Base-by-base conservation (phyloP, 2,329 filamentous ascomycete species). In the Neonectria coccinea region DNA sequence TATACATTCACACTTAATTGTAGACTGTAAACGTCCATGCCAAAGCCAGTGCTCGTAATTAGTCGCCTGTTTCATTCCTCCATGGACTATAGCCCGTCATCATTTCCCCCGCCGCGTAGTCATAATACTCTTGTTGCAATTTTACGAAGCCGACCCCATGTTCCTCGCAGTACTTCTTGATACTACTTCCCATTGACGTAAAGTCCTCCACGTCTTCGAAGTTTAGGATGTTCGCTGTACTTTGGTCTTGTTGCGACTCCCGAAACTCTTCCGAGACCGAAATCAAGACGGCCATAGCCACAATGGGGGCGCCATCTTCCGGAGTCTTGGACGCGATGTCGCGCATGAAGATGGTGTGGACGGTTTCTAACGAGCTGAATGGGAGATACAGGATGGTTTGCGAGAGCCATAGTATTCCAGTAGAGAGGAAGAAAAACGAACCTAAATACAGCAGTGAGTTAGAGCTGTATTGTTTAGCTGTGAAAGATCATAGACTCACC, bases 401-500 rank as follows among this genome's bases (percentile, higher is more conserved):
- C 18, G 50, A 55, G 3, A 54, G 27, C 65, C 57, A 67, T 0
- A 65, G 29, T n/a, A 62, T 65, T 2, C 59, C 63, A 3, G 33
- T 53, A 1, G 63, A 22, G 8, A 62, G 59, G 27, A 65, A 63
- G 12, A 47, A 51, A 7, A 65, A 36, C 9, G 51, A 47, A 8
- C 53, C 59, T 58, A 12, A 8, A 14, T 27, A 7, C 14, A 14
- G 14, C 4, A 8, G 41, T 4, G 5, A 18, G 39, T 18, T 8
- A 41, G 14, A 41, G 18, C 6, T 16, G 16, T 36, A 10, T 10
- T 41, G 39, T 6, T 41, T 18, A 41, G n/a, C 6, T 18, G 16
- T 4, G 39, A 41, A 41, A 16, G 7, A 12, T 18, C 39, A 10
- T 41, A 9, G 3, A n/a, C 16, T 18, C 14, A 41, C 39, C 39